A percentile compares a stretch with the other conserved stretches of the same genome.
phyloP scores from a whole-genome alignment of 1,139 yeast genomes.

The Lodderomyces oxycetoniae region DNA sequence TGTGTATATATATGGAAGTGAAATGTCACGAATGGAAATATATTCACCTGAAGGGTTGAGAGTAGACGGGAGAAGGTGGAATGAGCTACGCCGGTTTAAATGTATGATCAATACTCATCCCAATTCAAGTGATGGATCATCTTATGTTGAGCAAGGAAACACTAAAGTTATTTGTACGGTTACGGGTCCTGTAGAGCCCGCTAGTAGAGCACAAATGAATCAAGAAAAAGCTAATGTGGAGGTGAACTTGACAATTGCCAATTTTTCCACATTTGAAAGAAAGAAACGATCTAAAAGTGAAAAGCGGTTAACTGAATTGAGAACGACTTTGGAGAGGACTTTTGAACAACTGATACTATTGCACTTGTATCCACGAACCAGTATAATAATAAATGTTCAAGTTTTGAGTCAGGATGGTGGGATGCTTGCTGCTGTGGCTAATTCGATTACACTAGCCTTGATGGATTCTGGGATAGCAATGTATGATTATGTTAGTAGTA shows the following conservation, averaged over 20 bases:
- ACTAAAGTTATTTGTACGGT: constrained; percentile 84
- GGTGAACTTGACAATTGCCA: constrained; percentile 67
- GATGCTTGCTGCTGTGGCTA: constrained; percentile 69
- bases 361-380: constrained; percentile 76
- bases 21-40: constrained; percentile 48
- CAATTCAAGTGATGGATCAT: constrained; percentile 84
- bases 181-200: constrained; percentile 87
- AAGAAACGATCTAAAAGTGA: constrained; percentile 62
- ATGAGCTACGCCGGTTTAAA: constrained; percentile 77
- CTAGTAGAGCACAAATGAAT: constrained; percentile 43
- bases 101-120: constrained; percentile 87
- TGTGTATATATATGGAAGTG: no score
- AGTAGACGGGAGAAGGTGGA: constrained; percentile 92
- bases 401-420: constrained; percentile 93
- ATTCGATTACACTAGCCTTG: constrained; percentile 85
- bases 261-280: constrained; percentile 76
- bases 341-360: constrained; percentile 76
- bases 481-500: constrained; percentile 83
- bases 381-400: constrained; percentile 66
- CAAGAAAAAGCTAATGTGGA: constrained; percentile 52
- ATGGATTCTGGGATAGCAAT: constrained; percentile 95
- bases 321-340: constrained; percentile 69
- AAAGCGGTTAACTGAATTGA: constrained; percentile 71
- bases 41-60: constrained; percentile 94
- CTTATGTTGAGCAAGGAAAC: constrained; percentile 89